Percentiles rank a stretch among this genome's conserved stretches.
These are phyloP conservation scores for Allantophomopsis cytisporea DNA, from an alignment of 2,329 filamentous ascomycete species.

Conservation along the genomic window DNA sequence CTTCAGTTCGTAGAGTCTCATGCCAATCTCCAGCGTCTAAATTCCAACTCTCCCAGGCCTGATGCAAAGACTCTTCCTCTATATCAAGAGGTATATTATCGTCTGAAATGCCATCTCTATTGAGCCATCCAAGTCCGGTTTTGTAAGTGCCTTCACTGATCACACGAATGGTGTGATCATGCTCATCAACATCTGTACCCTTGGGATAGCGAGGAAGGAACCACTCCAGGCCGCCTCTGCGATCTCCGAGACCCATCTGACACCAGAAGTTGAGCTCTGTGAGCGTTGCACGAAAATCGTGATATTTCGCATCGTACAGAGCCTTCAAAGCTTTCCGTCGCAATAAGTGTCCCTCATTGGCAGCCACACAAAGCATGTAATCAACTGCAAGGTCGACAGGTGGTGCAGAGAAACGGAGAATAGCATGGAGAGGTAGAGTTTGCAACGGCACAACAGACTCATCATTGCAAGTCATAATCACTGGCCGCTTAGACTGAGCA, in stretches of 20 bases:
- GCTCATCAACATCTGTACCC: slow-evolving; percentile 52
- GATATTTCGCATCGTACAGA: slow-evolving; percentile 54
- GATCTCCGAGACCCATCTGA: slow-evolving; percentile 84
- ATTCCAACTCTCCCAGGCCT: slow-evolving; percentile 55
- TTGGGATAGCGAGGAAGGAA: slow-evolving; percentile 67
- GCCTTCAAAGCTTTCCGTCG: slow-evolving; percentile 49
- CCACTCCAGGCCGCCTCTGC: slow-evolving; percentile 83
- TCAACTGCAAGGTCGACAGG: slow-evolving; percentile 59
- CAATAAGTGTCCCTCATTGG: slow-evolving; percentile 78
- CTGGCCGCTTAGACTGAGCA: slow-evolving; percentile 72
- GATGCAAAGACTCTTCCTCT: slow-evolving; percentile 49
- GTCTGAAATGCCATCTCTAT: slow-evolving; percentile 39
- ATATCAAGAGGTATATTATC: slow-evolving; percentile 24
- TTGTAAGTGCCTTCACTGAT: slow-evolving; percentile 71
- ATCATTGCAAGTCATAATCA: slow-evolving; percentile 91
- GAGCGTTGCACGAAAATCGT: slow-evolving; percentile 70
- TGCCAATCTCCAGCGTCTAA: slow-evolving; percentile 48
- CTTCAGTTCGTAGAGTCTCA: slow-evolving; percentile 22
- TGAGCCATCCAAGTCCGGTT: slow-evolving; percentile 64
- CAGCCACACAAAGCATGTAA: slow-evolving; percentile 69
- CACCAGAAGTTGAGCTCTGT: slow-evolving; percentile 92
- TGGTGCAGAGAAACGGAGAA: slow-evolving; percentile 62
- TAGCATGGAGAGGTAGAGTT: slow-evolving; percentile 67
- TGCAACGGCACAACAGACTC: slow-evolving; percentile 69
- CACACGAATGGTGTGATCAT: slow-evolving; percentile 59